A percentile compares a stretch with the other conserved stretches of the same genome.
Conservation (phyloP, 2,329 filamentous ascomycete species). For the Lecanicillium sp. region DNA sequence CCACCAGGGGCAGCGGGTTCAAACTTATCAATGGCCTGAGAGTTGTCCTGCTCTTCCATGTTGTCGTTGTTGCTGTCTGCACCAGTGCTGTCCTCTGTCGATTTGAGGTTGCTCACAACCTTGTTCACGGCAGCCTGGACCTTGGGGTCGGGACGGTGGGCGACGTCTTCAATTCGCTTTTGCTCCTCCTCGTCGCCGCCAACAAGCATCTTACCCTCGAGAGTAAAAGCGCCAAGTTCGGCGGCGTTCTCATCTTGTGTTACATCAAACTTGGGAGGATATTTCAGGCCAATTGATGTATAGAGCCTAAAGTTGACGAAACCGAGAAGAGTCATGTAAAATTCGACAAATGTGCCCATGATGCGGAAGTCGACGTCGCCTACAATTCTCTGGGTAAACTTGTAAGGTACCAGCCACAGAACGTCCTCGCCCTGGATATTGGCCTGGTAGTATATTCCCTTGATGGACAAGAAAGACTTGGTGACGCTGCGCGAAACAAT, state of each 20-base stretch:
- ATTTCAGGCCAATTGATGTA: conserved; percentile 83
- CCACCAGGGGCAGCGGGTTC: conserved; percentile 76
- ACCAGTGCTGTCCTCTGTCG: conserved; percentile 30
- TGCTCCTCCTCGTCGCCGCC: conserved; percentile 43
- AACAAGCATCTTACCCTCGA: conserved; percentile 64
- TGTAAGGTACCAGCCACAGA: conserved; percentile 94
- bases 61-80: conserved; percentile 21
- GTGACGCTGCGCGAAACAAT: conserved; percentile 85
- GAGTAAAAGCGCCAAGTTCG: conserved; percentile 82
- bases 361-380: conserved; percentile 97
- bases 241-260: conserved; percentile 82
- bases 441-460: conserved; percentile 98
- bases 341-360: conserved; percentile 98
- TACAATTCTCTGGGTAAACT: conserved; percentile 91
- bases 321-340: conserved; percentile 91
- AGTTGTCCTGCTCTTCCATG: conserved; percentile 30
- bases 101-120: conserved; percentile 59
- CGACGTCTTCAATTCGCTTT: conserved; percentile 37
- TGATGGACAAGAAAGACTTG: conserved; percentile 97
- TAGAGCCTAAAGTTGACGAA: conserved; percentile 97
- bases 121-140: conserved; percentile 61
- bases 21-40: conserved; percentile 79
- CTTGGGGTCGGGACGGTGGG: conserved; percentile 49
- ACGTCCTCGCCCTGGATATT: conserved; percentile 96
- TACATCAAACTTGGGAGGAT: conserved; percentile 88